Percentiles rank a stretch among this genome's conserved stretches.
Conservation (phyloP, 192 early-diverging fungal species). For the Gonapodya sp. region DNA sequence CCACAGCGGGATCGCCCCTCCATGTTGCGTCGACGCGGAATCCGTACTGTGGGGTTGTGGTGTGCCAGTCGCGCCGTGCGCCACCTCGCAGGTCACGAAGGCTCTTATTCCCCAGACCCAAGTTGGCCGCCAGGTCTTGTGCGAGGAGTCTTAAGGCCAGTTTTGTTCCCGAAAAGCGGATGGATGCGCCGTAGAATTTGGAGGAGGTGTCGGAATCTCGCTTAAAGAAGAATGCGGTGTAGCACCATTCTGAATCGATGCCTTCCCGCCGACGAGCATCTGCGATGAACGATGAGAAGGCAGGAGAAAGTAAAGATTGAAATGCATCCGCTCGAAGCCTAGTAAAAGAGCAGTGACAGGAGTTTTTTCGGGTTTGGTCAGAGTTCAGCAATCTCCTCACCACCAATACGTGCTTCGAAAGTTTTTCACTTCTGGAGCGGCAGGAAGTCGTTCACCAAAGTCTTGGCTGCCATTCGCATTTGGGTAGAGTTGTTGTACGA, state of each 20-base stretch:
- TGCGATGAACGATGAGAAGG: neutral
- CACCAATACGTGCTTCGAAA: slow-evolving; percentile 1
- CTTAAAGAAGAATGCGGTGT: neutral
- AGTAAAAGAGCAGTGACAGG: neutral
- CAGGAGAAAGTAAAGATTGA: neutral
- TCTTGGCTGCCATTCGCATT: neutral
- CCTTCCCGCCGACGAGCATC: neutral
- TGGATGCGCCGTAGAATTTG: neutral
- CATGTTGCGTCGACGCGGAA: neutral
- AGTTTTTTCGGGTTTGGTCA: neutral
- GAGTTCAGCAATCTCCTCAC: neutral
- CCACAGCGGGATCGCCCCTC: neutral
- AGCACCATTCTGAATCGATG: neutral
- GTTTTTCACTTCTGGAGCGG: slow-evolving; percentile 1
- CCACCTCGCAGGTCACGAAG: neutral
- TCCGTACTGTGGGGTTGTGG: neutral
- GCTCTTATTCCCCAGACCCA: neutral
- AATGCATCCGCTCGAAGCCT: neutral
- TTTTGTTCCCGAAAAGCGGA: neutral
- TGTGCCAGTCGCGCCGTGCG: neutral
- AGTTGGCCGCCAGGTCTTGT: neutral
- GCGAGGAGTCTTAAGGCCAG: neutral
- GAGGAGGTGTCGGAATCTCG: neutral
- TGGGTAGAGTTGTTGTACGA: neutral
- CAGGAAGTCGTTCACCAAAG: slow-evolving; percentile 1